A percentile compares a stretch with the other conserved stretches of the same genome.
Conservation (phyloP, 768 basidiomycete genomes). For the Boletus rubropictus region DNA sequence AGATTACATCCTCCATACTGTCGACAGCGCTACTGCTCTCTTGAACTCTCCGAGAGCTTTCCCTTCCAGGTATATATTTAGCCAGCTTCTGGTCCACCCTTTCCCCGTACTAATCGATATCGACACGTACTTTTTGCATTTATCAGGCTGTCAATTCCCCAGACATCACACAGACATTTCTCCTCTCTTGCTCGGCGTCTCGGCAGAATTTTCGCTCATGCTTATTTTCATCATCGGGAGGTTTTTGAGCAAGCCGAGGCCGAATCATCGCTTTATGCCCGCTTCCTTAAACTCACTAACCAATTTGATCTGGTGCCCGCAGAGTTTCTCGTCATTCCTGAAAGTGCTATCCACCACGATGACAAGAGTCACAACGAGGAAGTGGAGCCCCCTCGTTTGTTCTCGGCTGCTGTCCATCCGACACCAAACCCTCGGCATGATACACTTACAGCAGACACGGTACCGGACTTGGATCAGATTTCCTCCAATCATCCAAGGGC, state of each 20-base stretch:
- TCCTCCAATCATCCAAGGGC: slow-evolving; percentile 18
- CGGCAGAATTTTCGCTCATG: slow-evolving; percentile 93
- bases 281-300: slow-evolving; percentile 78
- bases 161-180: slow-evolving; percentile 81
- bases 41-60: slow-evolving; percentile 89
- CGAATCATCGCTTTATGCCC: slow-evolving; percentile 84
- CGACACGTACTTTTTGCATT: slow-evolving; percentile 1
- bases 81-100: slow-evolving; percentile 14
- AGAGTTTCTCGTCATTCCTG: slow-evolving; percentile 80
- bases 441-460: slow-evolving; percentile 2
- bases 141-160: slow-evolving; percentile 71
- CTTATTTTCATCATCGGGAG: slow-evolving; percentile 92
- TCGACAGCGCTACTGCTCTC: slow-evolving; percentile 89
- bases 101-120: slow-evolving; percentile 17
- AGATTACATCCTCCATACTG: slow-evolving; percentile 89
- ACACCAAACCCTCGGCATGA: slow-evolving; percentile 10
- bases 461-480: slow-evolving; percentile 7
- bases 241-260: slow-evolving; percentile 86
- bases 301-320: slow-evolving; percentile 77
- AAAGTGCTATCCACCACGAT: slow-evolving; percentile 32
- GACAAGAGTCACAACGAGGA: slow-evolving; percentile 24
- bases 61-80: slow-evolving; percentile 66
- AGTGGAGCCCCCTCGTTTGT: slow-evolving; percentile 36
- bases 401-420: slow-evolving; percentile 38
- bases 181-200: slow-evolving; percentile 84